A percentile compares a stretch with the other conserved stretches of the same genome.
These are phyloP conservation scores for Pseudocercospora macadamiae DNA, from an alignment of 2,329 filamentous ascomycete species.

Conservation along the genomic window DNA sequence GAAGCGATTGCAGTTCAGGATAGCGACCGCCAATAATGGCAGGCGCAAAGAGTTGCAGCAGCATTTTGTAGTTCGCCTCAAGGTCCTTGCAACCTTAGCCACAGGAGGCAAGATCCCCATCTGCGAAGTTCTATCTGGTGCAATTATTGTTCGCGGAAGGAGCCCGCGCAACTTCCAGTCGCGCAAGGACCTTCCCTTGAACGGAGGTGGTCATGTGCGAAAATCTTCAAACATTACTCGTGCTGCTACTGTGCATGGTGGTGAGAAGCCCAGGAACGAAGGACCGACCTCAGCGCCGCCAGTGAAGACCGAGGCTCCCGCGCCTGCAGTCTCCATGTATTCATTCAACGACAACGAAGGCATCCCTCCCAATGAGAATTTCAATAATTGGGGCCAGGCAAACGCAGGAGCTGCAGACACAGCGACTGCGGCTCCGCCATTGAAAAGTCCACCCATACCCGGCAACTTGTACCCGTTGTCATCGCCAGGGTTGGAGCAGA, in stretches of 20 bases:
- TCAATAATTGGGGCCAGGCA: constrained; percentile 46
- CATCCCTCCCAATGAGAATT: constrained; percentile 45
- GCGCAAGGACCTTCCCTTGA: constrained; percentile 86
- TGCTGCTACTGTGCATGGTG: constrained; percentile 33
- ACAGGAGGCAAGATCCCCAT: constrained; percentile 82
- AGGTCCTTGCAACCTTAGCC: constrained; percentile 79
- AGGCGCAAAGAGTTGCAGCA: constrained; percentile 93
- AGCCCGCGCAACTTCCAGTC: constrained; percentile 95
- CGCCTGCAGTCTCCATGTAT: constrained; percentile 45
- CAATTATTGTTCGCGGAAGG: constrained; percentile 89
- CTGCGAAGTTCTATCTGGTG: constrained; percentile 81
- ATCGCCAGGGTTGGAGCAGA: constrained; percentile 53
- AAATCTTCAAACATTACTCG: constrained; percentile 51
- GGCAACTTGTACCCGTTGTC: constrained; percentile 41
- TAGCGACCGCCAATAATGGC: constrained; percentile 95
- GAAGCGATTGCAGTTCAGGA: constrained; percentile 90
- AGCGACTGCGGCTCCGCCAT: constrained; percentile 44
- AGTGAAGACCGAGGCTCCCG: constrained; percentile 38
- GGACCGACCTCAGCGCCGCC: constrained; percentile 32
- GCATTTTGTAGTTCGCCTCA: constrained; percentile 88
- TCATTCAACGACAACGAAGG: constrained; percentile 44
- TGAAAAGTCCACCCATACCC: constrained; percentile 22
- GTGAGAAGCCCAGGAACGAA: constrained; percentile 31
- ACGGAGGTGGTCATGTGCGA: constrained; percentile 75
- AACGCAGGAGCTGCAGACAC: constrained; percentile 35